Conservation (phyloP, 2,329 filamentous ascomycete genomes). For the Arthrinium phaeospermum region DNA sequence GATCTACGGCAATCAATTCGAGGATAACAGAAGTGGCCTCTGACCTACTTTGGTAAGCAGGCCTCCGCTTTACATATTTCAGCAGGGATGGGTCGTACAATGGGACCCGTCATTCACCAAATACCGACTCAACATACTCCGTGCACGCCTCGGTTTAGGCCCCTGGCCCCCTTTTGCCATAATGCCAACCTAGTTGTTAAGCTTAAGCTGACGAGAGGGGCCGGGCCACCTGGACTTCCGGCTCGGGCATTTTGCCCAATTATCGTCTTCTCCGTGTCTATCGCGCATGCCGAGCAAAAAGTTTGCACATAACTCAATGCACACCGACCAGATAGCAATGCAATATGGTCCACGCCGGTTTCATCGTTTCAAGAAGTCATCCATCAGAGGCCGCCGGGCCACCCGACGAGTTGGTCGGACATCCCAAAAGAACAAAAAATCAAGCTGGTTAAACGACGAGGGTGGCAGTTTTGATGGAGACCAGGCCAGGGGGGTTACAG, state of each 20-base stretch:
- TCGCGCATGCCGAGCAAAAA: neutral
- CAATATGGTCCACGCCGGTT: neutral
- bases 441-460: neutral
- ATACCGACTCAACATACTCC: neutral
- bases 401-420: neutral
- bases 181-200: neutral
- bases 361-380: neutral
- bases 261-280: neutral
- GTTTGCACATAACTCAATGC: neutral
- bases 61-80: neutral
- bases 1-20: neutral
- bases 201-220: neutral
- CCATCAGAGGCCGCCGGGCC: constrained; percentile 7
- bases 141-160: neutral
- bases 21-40: neutral
- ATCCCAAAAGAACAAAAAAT: neutral
- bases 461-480: constrained; percentile 5
- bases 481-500: neutral
- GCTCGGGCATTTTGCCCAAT: neutral
- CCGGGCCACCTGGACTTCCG: neutral
- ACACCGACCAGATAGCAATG: neutral
- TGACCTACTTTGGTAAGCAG: neutral
- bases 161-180: neutral
- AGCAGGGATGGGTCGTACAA: neutral
- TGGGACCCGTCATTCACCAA: neutral